Conservation (phyloP, 31 red algal genomes). For the Odonthalia washingtoniensis region DNA sequence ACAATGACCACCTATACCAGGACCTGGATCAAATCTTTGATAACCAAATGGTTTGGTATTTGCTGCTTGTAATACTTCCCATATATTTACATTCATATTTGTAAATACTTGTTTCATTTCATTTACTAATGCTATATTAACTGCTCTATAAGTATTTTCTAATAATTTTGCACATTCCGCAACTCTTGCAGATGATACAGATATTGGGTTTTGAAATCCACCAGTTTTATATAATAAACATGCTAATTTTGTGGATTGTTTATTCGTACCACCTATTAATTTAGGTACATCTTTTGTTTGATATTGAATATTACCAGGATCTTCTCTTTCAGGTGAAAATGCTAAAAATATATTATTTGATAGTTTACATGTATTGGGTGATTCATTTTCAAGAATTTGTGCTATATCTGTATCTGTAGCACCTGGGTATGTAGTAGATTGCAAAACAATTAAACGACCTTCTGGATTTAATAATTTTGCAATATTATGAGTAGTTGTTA, state of each 20-base stretch:
- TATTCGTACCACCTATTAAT: conserved; percentile 79
- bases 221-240: conserved; percentile 70
- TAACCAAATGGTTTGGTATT: conserved; percentile 96
- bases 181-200: conserved; percentile 78
- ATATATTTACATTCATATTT: conserved; percentile 83
- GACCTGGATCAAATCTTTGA: conserved; percentile 86
- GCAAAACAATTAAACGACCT: conserved; percentile 67
- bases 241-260: conserved; percentile 55
- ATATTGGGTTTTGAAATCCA: conserved; percentile 55
- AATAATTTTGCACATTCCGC: conserved; percentile 93
- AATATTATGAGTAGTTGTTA: conserved; percentile 47
- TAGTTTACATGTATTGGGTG: background rate
- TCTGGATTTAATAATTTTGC: conserved; percentile 31
- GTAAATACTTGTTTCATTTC: conserved; percentile 82
- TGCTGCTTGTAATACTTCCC: conserved; percentile 90
- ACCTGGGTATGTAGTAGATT: conserved; percentile 93
- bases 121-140: conserved; percentile 95
- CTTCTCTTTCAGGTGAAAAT: conserved; percentile 88
- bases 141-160: conserved; percentile 89
- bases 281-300: conserved; percentile 77
- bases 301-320: conserved; percentile 73
- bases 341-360: conserved; percentile 72
- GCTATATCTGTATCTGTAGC: conserved; percentile 81
- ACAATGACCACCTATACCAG: conserved; percentile 95
- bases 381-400: conserved; percentile 29